phyloP scores from a whole-genome alignment of 2,329 filamentous ascomycete genomes.

The Trichophyton rubrum region DNA sequence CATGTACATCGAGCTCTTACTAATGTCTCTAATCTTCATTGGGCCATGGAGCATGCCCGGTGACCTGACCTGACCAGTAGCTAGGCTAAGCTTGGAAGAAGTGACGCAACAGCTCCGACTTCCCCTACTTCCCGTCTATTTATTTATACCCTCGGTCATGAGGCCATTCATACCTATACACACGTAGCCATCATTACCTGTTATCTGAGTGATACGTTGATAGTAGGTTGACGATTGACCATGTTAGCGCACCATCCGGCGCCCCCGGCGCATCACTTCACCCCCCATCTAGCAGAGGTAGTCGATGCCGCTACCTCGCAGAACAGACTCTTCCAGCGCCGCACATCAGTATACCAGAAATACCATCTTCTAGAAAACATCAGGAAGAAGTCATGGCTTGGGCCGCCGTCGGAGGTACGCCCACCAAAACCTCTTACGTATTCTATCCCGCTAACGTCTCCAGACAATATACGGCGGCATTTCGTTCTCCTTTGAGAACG shows the following conservation, averaged over 20 bases:
- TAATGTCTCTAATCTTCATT: background rate
- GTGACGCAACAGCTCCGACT: background rate
- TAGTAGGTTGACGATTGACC: too few relatives aligned
- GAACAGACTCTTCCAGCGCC: constrained; percentile 18
- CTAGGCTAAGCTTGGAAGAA: background rate
- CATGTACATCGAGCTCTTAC: background rate
- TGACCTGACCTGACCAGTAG: background rate
- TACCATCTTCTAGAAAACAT: constrained; percentile 23
- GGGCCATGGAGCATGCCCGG: background rate
- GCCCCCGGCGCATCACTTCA: background rate
- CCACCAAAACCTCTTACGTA: background rate
- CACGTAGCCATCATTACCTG: background rate
- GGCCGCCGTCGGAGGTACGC: constrained; percentile 28
- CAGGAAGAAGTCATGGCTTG: constrained; percentile 25
- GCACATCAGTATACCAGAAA: constrained; percentile 23
- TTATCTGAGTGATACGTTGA: background rate
- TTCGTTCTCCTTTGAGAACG: constrained; percentile 20
- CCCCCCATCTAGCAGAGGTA: background rate
- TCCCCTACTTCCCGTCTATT: background rate
- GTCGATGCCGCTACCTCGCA: background rate
- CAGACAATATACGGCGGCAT: constrained; percentile 34
- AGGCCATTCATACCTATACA: too few relatives aligned
- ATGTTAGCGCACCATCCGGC: background rate
- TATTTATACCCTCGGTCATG: background rate
- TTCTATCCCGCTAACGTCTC: background rate